A percentile compares a stretch with the other conserved stretches of the same genome.
These are phyloP conservation scores for Scorias spongiosa DNA, from an alignment of 2,329 filamentous ascomycete genomes.

Conservation along the genomic window DNA sequence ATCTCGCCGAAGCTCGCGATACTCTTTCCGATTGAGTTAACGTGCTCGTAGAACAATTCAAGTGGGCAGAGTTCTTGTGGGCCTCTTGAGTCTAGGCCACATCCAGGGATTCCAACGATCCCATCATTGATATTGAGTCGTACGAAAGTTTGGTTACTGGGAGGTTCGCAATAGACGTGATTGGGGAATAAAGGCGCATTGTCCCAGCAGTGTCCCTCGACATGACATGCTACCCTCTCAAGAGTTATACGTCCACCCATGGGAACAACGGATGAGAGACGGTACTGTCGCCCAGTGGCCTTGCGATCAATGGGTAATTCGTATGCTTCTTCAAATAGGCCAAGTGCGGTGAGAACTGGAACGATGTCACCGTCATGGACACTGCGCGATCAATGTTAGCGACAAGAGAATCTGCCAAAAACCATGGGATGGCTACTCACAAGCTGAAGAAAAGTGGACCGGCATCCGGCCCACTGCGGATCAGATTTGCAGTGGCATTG, in stretches of 20 bases:
- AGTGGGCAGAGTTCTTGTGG: conserved; percentile 35
- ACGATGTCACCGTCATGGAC: conserved; percentile 46
- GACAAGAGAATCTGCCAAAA: background rate
- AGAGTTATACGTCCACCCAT: conserved; percentile 43
- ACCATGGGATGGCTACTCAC: conserved; percentile 17
- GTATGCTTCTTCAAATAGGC: conserved; percentile 30
- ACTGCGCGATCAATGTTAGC: conserved; percentile 8
- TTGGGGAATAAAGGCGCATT: conserved; percentile 16
- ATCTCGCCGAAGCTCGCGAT: conserved; percentile 33
- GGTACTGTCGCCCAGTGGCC: conserved; percentile 33
- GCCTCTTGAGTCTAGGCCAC: conserved; percentile 21
- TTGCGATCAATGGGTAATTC: conserved; percentile 34
- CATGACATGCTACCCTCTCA: conserved; percentile 34
- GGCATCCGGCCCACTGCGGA: conserved; percentile 26
- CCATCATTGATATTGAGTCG: conserved; percentile 44
- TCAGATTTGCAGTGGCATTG: conserved; percentile 38
- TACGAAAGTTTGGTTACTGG: conserved; percentile 24
- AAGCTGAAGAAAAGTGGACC: conserved; percentile 43
- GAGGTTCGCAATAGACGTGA: conserved; percentile 14
- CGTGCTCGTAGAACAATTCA: conserved; percentile 26
- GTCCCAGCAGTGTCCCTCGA: conserved; percentile 9
- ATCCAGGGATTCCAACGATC: conserved; percentile 34
- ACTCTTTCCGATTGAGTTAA: conserved; percentile 25
- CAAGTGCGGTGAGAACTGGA: conserved; percentile 37
- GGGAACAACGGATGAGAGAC: conserved; percentile 39